Percentiles rank a stretch among this genome's conserved stretches.
These are phyloP conservation scores for Solanum tarijense DNA, from an alignment of 257 asterid genomes.

Conservation along the genomic window DNA sequence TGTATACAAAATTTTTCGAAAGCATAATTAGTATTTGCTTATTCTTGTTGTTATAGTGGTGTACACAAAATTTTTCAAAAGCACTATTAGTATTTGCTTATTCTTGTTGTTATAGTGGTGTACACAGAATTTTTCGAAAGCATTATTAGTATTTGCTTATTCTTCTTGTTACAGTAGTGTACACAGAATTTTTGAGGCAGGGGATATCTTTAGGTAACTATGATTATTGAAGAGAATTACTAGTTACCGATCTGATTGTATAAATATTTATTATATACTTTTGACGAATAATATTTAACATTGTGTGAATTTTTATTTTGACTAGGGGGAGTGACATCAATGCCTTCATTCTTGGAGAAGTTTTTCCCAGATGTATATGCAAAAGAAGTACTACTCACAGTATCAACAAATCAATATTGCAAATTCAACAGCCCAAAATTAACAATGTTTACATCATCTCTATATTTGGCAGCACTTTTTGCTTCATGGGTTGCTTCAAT, in stretches of 20 bases:
- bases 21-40: background rate
- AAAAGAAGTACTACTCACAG: slow-evolving; percentile 28
- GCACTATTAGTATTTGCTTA: too few species aligned
- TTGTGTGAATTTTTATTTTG: background rate
- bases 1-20: background rate
- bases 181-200: too few species aligned
- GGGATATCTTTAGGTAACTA: too few species aligned
- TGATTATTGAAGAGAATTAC: too few species aligned
- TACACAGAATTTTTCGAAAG: background rate
- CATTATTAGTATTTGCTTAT: too few species aligned
- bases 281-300: background rate
- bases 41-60: too few species aligned
- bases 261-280: background rate
- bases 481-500: slow-evolving; percentile 53
- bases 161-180: too few species aligned
- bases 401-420: slow-evolving; percentile 65
- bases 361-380: slow-evolving; percentile 53
- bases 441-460: slow-evolving; percentile 73
- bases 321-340: slow-evolving; percentile 78
- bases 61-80: too few species aligned
- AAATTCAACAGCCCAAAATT: slow-evolving; percentile 58
- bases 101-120: background rate
- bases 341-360: slow-evolving; percentile 52
- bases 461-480: slow-evolving; percentile 63
- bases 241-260: background rate